These are phyloP conservation scores for Coemansia sp. DNA, from an alignment of 192 early-diverging fungal genomes.

Conservation along the genomic window DNA sequence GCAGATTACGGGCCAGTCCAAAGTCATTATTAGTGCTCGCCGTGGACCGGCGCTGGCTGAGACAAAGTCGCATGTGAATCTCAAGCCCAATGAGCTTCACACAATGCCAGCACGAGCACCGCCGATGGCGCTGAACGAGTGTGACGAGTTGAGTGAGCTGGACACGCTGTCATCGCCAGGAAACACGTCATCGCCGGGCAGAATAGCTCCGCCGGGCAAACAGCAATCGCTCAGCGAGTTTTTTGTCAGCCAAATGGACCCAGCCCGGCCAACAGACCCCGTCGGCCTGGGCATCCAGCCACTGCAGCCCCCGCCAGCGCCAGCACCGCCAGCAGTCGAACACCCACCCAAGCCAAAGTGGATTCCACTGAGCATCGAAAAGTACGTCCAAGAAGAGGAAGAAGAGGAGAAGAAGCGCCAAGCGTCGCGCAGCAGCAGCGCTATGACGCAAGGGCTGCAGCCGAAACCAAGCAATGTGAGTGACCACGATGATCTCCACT, in stretches of 20 bases:
- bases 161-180: no score
- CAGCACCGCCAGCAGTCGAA: no score
- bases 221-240: constrained; percentile 54
- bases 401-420: constrained; percentile 30
- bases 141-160: constrained; percentile 8
- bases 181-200: neutral
- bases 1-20: constrained; percentile 48
- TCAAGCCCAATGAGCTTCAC: constrained; percentile 7
- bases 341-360: constrained; percentile 24
- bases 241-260: constrained; percentile 36
- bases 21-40: constrained; percentile 43
- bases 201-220: constrained; percentile 13
- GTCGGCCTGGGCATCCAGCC: constrained; percentile 6
- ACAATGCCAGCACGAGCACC: constrained; percentile 3
- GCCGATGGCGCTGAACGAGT: constrained; percentile 14
- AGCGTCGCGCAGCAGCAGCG: constrained; percentile 12
- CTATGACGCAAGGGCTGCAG: constrained; percentile 10
- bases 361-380: constrained; percentile 53
- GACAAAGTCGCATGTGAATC: constrained; percentile 19
- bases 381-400: constrained; percentile 49
- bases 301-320: neutral
- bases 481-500: constrained; percentile 20
- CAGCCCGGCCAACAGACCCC: constrained; percentile 5
- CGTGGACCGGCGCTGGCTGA: constrained; percentile 28
- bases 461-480: constrained; percentile 46